Evolutionary conservation across 352 stramenopile species (phyloP).

Genomic region (Globisporangium abappressorium): DNA sequence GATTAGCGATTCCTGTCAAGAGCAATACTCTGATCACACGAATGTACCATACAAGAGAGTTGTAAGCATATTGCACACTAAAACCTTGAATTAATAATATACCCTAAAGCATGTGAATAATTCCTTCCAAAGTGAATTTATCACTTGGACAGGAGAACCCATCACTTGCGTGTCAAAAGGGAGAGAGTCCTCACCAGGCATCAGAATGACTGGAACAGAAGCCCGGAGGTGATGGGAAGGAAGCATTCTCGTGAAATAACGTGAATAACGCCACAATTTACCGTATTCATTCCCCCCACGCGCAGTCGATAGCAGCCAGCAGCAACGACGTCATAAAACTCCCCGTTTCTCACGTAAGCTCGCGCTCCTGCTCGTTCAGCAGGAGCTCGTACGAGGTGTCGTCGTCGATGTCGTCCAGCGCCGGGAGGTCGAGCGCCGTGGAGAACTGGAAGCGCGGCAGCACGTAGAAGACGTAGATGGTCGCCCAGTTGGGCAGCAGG

Average conservation of each 20-base stretch:
- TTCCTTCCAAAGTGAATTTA: too few relatives aligned
- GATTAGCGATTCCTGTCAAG: neutral
- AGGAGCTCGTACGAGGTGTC: slow-evolving; percentile 31
- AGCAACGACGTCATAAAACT: neutral
- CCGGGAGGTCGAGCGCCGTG: slow-evolving; percentile 54
- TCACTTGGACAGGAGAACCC: neutral
- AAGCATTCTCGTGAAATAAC: neutral
- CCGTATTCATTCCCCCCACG: neutral
- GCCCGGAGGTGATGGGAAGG: neutral
- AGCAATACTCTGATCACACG: neutral
- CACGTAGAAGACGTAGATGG: slow-evolving; percentile 72
- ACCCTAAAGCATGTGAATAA: too few relatives aligned
- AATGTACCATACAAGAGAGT: neutral
- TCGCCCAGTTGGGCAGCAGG: slow-evolving; percentile 62
- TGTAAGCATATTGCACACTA: too few relatives aligned
- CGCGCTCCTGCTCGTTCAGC: slow-evolving; percentile 21
- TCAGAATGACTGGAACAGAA: neutral
- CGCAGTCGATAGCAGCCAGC: neutral
- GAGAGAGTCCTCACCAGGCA: neutral
- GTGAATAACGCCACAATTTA: neutral
- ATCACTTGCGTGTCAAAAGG: neutral
- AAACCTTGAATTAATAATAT: too few relatives aligned
- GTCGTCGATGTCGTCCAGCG: slow-evolving; percentile 23
- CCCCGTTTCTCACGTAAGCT: neutral
- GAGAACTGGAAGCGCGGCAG: slow-evolving; percentile 63